phyloP scores from a whole-genome alignment of 305 asterid genomes.

The Plantago rigida region DNA sequence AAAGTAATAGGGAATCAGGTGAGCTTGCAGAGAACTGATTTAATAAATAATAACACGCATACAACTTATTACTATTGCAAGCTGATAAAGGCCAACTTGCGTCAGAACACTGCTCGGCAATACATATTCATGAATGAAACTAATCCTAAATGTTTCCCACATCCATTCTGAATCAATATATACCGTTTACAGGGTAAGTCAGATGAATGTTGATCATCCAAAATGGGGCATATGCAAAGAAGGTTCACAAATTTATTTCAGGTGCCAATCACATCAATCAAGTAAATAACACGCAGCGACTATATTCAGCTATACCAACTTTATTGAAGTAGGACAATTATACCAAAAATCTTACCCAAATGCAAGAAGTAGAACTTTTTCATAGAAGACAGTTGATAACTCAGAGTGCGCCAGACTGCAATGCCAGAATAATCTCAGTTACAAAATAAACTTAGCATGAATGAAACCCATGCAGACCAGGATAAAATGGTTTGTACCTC shows the following conservation, averaged over 20 bases:
- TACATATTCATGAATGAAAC: too few relatives aligned
- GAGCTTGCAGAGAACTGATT: conserved; percentile 10
- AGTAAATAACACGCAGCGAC: not conserved
- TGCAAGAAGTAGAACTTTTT: conserved; percentile 83
- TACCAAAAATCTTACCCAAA: conserved; percentile 68
- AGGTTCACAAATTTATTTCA: not conserved
- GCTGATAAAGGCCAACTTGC: not conserved
- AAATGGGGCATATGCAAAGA: not conserved
- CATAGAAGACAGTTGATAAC: conserved; percentile 88
- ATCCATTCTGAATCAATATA: too few relatives aligned
- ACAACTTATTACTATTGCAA: not conserved
- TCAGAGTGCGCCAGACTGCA: conserved; percentile 96
- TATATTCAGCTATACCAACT: not conserved
- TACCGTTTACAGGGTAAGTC: too few relatives aligned
- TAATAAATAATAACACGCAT: not conserved
- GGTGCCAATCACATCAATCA: not conserved
- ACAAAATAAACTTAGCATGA: conserved; percentile 19
- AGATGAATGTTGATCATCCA: too few relatives aligned
- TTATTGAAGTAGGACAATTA: not conserved
- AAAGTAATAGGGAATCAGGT: not conserved
- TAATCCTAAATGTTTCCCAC: too few relatives aligned
- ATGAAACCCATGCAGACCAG: conserved; percentile 18
- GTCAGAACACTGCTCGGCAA: too few relatives aligned
- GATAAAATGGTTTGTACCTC: conserved; percentile 43
- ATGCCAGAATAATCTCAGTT: conserved; percentile 21